These are phyloP conservation scores for Udeniomyces megalosporus DNA, from an alignment of 768 basidiomycete species.

Conservation along the genomic window DNA sequence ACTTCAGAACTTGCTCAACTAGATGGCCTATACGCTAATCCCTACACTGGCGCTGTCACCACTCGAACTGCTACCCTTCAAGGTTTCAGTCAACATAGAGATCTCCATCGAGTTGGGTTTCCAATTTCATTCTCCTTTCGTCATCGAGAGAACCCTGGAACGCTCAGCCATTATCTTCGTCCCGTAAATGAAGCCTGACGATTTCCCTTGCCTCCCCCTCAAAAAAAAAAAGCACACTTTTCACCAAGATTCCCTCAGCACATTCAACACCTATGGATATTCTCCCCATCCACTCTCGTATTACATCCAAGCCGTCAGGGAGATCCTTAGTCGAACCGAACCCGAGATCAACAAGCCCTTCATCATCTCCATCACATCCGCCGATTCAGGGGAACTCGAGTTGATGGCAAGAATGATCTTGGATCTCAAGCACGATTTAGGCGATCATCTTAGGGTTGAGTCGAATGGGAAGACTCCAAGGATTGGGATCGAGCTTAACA, in stretches of 20 bases:
- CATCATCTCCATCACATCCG: conserved; percentile 59
- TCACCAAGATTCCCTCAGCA: conserved; percentile 29
- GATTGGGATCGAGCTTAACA: conserved; percentile 65
- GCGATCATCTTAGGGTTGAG: too few species aligned
- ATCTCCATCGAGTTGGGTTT: conserved; percentile 41
- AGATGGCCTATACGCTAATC: conserved; percentile 45
- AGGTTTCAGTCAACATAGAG: conserved; percentile 52
- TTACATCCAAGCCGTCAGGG: conserved; percentile 49
- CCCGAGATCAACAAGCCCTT: too few species aligned
- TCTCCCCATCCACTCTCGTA: conserved; percentile 54
- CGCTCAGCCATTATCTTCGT: too few species aligned
- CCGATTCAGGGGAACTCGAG: conserved; percentile 38
- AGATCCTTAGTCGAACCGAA: conserved; percentile 39
- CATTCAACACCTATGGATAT: conserved; percentile 75
- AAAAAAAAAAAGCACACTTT: not conserved
- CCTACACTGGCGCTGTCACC: conserved; percentile 59
- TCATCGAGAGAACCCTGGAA: too few species aligned
- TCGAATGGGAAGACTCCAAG: too few species aligned
- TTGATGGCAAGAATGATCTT: conserved; percentile 30
- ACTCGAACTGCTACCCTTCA: conserved; percentile 57
- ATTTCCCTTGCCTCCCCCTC: not conserved
- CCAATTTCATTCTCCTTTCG: too few species aligned
- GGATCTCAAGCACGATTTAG: too few species aligned
- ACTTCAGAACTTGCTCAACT: conserved; percentile 54
- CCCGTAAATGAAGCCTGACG: not conserved